Evolutionary conservation across 306 rosid species (phyloP), one percentile per base, ranked within the genome.

Genomic region (Mimosa bimucronata): DNA sequence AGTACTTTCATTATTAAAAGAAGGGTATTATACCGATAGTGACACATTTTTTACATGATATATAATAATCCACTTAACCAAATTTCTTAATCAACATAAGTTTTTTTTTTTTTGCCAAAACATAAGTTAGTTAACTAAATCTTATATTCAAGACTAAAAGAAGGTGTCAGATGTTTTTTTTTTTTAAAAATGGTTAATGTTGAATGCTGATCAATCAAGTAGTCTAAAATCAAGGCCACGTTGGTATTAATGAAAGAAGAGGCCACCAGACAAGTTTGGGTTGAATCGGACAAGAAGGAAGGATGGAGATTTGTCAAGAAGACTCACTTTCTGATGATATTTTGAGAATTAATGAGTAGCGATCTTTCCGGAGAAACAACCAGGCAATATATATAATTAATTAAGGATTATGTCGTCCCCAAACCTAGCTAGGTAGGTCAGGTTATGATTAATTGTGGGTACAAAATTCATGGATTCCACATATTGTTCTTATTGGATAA

Each of bases 211-310:
- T 58, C 18, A 58, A 50, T 5, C 0, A 23, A 14, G 5, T 3
- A 10, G 65, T 25, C 16, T 9, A 58, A 26, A 12, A 26, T 12
- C 37, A 26, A 26, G 37, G 66, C 18, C 66, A 60, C 19, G 18
- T 5, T 12, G 29, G 3, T 26, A 66, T 66, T 37, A 68, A 68
- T 11, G 73, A 68, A 16, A 5, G 46, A n/a, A 41, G 52, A n/a
- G 53, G 73, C 7, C 73, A 13, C 10, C 30, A 40, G 73, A 69
- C 53, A 21, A 41, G 55, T 69, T 69, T 2, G 46, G 53, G 37
- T 41, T 69, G 74, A 40, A 41, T 67, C 42, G 31, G 74, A 41
- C 55, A 41, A 69, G n/a, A 69, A 69, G 55, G 34, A 41, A 69
- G 74, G 74, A 69, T 41, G 13, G 74, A 23, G 74, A 67, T 28